Conservation (phyloP, 495 filamentous ascomycete species). For the Hypomontagnella monticulosa region DNA sequence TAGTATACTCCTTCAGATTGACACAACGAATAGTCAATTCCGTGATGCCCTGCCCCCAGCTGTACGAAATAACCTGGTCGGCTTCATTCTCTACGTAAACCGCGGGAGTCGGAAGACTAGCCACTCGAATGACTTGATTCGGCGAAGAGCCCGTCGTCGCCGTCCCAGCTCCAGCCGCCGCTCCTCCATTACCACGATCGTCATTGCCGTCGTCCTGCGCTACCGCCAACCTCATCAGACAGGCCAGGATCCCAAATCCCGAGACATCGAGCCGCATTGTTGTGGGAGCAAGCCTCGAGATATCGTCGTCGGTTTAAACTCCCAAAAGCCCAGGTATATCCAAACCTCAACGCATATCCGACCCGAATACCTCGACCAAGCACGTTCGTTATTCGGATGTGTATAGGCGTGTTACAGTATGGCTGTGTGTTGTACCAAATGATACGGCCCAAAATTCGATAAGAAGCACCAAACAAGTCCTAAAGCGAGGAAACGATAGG, state of each 20-base stretch:
- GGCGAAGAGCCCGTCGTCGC: constrained; percentile 2
- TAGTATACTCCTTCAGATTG: constrained; percentile 14
- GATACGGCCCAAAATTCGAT: constrained; percentile 12
- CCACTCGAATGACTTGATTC: constrained; percentile 17
- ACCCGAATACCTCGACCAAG: constrained; percentile 17
- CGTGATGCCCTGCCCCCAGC: constrained; percentile 1
- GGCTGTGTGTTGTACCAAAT: constrained; percentile 16
- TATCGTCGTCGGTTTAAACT: constrained; percentile 31
- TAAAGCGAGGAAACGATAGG: constrained; percentile 24
- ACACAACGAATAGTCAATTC: constrained; percentile 18
- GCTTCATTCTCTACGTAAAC: background rate
- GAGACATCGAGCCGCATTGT: constrained; percentile 46
- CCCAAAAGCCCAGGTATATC: constrained; percentile 30
- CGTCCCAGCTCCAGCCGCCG: constrained; percentile 6
- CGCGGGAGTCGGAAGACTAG: constrained; percentile 1
- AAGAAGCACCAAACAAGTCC: constrained; percentile 12
- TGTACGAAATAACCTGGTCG: constrained; percentile 4
- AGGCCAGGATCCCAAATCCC: constrained; percentile 39
- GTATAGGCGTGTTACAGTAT: background rate
- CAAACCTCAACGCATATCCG: constrained; percentile 36
- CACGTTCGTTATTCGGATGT: background rate
- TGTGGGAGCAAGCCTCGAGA: constrained; percentile 20
- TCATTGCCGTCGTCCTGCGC: constrained; percentile 9
- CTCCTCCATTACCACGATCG: background rate
- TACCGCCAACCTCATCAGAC: constrained; percentile 28